These are phyloP conservation scores for Spizellomyces punctatus DNA, from an alignment of 192 early-diverging fungal species.

Conservation along the genomic window DNA sequence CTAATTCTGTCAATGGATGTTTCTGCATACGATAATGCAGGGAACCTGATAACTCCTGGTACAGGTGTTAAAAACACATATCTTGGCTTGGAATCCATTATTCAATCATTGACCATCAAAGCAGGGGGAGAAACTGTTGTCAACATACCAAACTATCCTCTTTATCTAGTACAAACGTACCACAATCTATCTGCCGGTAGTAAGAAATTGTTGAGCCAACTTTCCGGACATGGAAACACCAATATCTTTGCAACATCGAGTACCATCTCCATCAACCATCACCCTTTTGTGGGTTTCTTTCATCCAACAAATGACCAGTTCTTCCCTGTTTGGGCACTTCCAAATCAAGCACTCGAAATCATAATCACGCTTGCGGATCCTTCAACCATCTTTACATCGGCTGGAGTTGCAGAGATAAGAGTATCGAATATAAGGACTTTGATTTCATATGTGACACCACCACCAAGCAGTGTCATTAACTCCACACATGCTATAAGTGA, in stretches of 20 bases:
- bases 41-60: neutral
- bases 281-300: conserved; percentile 19
- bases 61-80: neutral
- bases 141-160: conserved; percentile 3
- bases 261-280: conserved; percentile 2
- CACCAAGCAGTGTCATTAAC: neutral
- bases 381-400: neutral
- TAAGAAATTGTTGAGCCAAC: neutral
- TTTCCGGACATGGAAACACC: conserved; percentile 9
- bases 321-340: conserved; percentile 16
- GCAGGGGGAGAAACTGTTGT: conserved; percentile 1
- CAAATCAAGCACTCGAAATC: conserved; percentile 22
- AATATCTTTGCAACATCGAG: conserved; percentile 5
- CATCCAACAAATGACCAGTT: neutral
- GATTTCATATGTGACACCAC: conserved; percentile 16
- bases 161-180: conserved; percentile 4
- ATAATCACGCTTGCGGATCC: conserved; percentile 16
- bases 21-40: neutral
- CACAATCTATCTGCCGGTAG: neutral
- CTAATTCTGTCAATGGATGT: conserved; percentile 6
- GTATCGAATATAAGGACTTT: conserved; percentile 14
- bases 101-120: neutral
- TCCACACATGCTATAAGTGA: neutral
- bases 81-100: conserved; percentile 7
- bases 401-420: conserved; percentile 1